Evolutionary conservation across 148 eudicot genomes (phyloP), one percentile per base, ranked within the genome.

Genomic region (Amaranthus hypochondriacus): DNA sequence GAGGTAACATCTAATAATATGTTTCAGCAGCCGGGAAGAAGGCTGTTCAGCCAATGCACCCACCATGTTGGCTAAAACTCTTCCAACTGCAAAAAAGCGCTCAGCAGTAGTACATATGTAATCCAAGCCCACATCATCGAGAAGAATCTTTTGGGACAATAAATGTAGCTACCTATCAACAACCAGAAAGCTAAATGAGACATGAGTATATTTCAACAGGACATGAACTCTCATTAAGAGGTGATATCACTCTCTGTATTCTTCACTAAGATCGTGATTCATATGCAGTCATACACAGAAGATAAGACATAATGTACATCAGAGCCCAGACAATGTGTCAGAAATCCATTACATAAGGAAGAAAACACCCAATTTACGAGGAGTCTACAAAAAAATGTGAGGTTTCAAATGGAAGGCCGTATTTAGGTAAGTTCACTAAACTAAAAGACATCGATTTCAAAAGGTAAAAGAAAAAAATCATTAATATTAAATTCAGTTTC

Each of bases 31-130:
- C 48, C 99, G 87, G 42, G 97, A 79, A 47, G 96, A 90, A 46
- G 97, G 97, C 82, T 90, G 97, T 73, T 90, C 99, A 62, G 97
- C 86, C 83, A 92, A 87, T 70, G 97, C 83, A 69, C 85, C 87
- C 79, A 95, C 96, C 99, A 95, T 95, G 79, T 87, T 92, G 21
- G 84, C 92, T 79, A 95, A 75, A 65, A 95, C 99, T 75, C 92
- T 83, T 49, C 93, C 99, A 62, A 95, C 96, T 21, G 99, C 99
- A 74, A 90, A 95, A 82, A 95, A 95, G 11, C 99, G 89, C 82
- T 92, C 99, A 4, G 99, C 93, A 48, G 99, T 95, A 39, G 99
- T 90, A 81, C 99, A 95, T 78, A 95, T 95, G 76, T 95, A 95
- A 59, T 95, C 99, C 88, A 95, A 79, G 73, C 99, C 99, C 71